These are phyloP conservation scores for Arxiozyma telluris DNA, from an alignment of 1,139 yeast genomes.

Conservation along the genomic window DNA sequence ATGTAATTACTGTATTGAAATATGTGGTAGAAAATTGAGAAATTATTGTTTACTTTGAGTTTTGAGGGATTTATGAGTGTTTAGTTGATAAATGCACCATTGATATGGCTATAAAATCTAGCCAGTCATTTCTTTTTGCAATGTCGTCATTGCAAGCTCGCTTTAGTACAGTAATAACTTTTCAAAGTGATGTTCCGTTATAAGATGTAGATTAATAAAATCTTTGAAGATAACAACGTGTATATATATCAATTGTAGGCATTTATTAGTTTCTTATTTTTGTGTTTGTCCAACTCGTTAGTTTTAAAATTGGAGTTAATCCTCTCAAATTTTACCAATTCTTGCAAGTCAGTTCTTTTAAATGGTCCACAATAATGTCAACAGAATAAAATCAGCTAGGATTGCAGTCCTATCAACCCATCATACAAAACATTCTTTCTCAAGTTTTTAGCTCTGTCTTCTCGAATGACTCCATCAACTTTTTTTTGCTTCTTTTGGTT, in stretches of 20 bases:
- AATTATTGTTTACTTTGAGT: too few relatives aligned
- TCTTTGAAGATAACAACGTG: not conserved
- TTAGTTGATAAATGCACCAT: not conserved
- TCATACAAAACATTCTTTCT: not conserved
- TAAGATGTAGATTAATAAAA: not conserved
- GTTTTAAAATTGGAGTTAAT: too few relatives aligned
- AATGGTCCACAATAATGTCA: not conserved
- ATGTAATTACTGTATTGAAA: too few relatives aligned
- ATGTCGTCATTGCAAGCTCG: not conserved
- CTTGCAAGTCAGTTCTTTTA: not conserved
- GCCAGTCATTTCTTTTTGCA: not conserved
- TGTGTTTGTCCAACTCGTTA: not conserved
- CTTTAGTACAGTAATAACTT: too few relatives aligned
- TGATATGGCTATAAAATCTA: too few relatives aligned
- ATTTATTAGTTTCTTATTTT: not conserved
- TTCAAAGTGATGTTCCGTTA: not conserved
- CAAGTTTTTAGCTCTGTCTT: not conserved
- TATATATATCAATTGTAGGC: too few relatives aligned
- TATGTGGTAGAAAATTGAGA: too few relatives aligned
- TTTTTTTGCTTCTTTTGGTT: not conserved
- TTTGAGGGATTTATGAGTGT: not conserved
- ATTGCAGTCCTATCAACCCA: not conserved
- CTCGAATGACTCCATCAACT: not conserved
- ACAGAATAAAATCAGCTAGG: too few relatives aligned
- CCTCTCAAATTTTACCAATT: not conserved